Percentiles rank a stretch among this genome's conserved stretches.
These are phyloP conservation scores for Wickerhamomyces silvicola DNA, from an alignment of 805 yeast species.

Conservation along the genomic window DNA sequence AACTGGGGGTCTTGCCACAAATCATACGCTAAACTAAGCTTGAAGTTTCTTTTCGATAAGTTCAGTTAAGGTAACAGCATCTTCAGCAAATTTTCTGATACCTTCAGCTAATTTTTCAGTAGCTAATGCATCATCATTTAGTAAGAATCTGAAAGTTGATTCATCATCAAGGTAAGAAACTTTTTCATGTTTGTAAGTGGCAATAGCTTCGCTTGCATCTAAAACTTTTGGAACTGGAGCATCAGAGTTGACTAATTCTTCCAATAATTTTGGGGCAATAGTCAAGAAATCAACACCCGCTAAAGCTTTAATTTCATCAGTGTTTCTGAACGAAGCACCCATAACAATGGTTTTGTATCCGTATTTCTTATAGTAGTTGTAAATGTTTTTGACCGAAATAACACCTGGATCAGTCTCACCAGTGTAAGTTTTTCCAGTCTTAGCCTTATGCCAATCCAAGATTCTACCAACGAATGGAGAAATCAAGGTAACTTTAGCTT, in stretches of 20 bases:
- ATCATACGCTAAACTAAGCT: too few relatives aligned
- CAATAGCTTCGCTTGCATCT: conserved; percentile 62
- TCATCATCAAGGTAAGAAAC: conserved; percentile 81
- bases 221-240: conserved; percentile 78
- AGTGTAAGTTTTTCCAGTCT: conserved; percentile 82
- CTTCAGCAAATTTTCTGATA: conserved; percentile 95
- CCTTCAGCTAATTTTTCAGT: conserved; percentile 97
- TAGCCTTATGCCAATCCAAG: conserved; percentile 95
- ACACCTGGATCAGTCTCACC: conserved; percentile 95
- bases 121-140: conserved; percentile 98
- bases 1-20: too few relatives aligned
- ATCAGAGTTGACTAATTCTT: conserved; percentile 72
- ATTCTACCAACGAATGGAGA: conserved; percentile 99
- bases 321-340: conserved; percentile 99
- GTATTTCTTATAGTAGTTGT: conserved; percentile 96
- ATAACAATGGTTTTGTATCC: conserved; percentile 96
- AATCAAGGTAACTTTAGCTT: conserved; percentile 90
- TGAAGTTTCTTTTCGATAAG: conserved; percentile 55
- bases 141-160: conserved; percentile 78
- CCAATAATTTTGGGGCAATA: conserved; percentile 87
- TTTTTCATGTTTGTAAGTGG: conserved; percentile 52
- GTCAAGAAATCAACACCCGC: conserved; percentile 98
- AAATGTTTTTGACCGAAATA: conserved; percentile 76
- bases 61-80: conserved; percentile 70
- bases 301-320: conserved; percentile 89